Conservation (phyloP, 345 rosid species). For the Linum trigynum region DNA sequence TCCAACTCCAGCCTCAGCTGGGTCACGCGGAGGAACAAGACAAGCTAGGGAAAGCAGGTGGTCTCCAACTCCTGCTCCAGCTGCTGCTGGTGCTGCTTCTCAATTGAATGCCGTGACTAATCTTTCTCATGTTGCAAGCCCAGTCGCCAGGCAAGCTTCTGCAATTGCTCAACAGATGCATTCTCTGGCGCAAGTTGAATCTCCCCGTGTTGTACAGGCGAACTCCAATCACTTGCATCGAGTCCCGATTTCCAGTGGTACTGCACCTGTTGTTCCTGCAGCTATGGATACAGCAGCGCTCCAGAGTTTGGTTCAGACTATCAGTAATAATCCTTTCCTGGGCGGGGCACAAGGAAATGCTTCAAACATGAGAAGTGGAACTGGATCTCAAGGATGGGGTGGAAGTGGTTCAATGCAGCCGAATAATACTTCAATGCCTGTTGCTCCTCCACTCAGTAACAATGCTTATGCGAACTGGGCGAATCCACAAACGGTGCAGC, state of each 20-base stretch:
- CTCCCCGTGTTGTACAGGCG: conserved; percentile 25
- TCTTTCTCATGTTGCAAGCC: conserved; percentile 25
- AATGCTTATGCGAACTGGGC: conserved; percentile 33
- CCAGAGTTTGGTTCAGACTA: conserved; percentile 41
- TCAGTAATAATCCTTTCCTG: conserved; percentile 23
- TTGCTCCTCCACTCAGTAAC: conserved; percentile 19
- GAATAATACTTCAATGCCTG: background rate
- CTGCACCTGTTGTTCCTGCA: conserved; percentile 15
- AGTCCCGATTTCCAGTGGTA: conserved; percentile 12
- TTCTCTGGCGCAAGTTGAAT: conserved; percentile 28
- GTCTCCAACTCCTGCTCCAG: conserved; percentile 52
- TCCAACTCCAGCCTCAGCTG: conserved; percentile 71
- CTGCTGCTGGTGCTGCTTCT: conserved; percentile 31
- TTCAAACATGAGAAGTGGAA: conserved; percentile 27
- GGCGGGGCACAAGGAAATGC: conserved; percentile 31
- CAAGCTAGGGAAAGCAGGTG: conserved; percentile 47
- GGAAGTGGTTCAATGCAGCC: conserved; percentile 13
- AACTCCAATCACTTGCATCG: conserved; percentile 22
- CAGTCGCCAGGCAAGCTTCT: conserved; percentile 33
- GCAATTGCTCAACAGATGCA: conserved; percentile 27
- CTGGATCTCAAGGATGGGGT: conserved; percentile 47
- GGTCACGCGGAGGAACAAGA: conserved; percentile 28
- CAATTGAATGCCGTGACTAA: conserved; percentile 15
- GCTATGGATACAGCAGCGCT: conserved; percentile 34
- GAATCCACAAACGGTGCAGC: conserved; percentile 22